Conservation (phyloP, 495 filamentous ascomycete species). For the Neurospora sublineolata region DNA sequence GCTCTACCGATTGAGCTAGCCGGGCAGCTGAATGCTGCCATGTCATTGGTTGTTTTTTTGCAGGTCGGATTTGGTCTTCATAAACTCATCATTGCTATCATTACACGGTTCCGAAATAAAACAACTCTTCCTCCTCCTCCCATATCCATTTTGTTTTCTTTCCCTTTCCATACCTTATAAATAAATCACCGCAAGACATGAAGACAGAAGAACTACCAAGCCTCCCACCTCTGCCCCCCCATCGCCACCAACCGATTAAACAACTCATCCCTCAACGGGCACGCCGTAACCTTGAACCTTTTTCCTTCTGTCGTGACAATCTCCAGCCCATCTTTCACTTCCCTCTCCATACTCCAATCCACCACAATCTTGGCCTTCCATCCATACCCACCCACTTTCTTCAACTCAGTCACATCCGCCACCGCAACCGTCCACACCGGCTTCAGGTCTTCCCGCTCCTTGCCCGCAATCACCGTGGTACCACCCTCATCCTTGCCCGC, state of each 20-base stretch:
- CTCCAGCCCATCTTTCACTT: conserved; percentile 69
- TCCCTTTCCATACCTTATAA: too few relatives aligned
- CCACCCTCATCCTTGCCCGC: conserved; percentile 20
- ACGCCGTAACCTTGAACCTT: conserved; percentile 58
- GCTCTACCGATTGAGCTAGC: conserved; percentile 68
- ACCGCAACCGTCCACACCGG: conserved; percentile 44
- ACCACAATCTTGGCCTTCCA: conserved; percentile 84
- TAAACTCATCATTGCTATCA: background rate
- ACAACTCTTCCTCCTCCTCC: background rate
- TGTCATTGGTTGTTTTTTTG: background rate
- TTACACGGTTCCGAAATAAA: too few relatives aligned
- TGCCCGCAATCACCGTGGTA: conserved; percentile 29
- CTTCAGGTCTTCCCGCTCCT: conserved; percentile 40
- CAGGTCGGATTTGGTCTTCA: fast-evolving
- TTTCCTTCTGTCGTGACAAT: conserved; percentile 47
- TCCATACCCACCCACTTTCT: conserved; percentile 74
- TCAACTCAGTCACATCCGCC: conserved; percentile 48
- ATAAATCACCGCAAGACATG: too few relatives aligned
- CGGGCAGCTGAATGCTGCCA: background rate
- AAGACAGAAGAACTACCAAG: conserved; percentile 37
- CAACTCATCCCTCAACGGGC: conserved; percentile 62
- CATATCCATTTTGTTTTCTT: too few relatives aligned
- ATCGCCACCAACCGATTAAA: conserved; percentile 79
- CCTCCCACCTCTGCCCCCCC: conserved; percentile 81
- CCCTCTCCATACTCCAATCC: conserved; percentile 66